Conservation (phyloP, 1,139 yeast species). For the Hemisphaericaspora subhashii region DNA sequence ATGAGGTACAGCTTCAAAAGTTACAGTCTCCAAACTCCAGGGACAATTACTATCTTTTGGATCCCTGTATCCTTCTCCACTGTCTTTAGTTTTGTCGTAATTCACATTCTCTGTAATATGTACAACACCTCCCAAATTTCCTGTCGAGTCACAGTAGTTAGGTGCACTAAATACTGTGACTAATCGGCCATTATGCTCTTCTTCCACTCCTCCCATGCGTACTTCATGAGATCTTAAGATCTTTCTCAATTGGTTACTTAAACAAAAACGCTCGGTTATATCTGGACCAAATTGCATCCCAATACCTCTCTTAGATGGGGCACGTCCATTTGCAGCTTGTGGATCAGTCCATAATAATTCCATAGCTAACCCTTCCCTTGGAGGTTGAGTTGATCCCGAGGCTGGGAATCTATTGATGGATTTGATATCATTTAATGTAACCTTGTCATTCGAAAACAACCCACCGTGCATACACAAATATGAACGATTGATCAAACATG, state of each 20-base stretch:
- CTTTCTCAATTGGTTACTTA: slow-evolving; percentile 68
- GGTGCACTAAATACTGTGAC: slow-evolving; percentile 97
- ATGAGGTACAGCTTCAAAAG: slow-evolving; percentile 81
- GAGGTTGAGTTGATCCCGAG: slow-evolving; percentile 72
- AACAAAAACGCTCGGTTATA: slow-evolving; percentile 77
- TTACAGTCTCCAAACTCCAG: slow-evolving; percentile 52
- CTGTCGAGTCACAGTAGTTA: slow-evolving; percentile 90
- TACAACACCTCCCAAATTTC: slow-evolving; percentile 87
- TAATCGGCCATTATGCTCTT: slow-evolving; percentile 81
- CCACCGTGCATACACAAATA: slow-evolving; percentile 97
- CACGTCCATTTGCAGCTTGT: slow-evolving; percentile 71
- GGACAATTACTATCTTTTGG: slow-evolving; percentile 44
- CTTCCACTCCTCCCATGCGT: slow-evolving; percentile 84
- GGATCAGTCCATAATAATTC: slow-evolving; percentile 98
- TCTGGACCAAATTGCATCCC: slow-evolving; percentile 98
- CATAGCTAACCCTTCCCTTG: slow-evolving; percentile 91
- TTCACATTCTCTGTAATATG: slow-evolving; percentile 47
- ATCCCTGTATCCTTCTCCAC: slow-evolving; percentile 56
- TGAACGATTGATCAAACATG: slow-evolving; percentile 72
- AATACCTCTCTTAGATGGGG: slow-evolving; percentile 90
- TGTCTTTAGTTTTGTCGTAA: slow-evolving; percentile 32
- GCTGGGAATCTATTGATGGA: slow-evolving; percentile 62
- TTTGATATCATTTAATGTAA: slow-evolving; percentile 73
- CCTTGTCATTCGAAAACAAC: slow-evolving; percentile 73
- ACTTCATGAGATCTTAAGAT: slow-evolving; percentile 95